Evolutionary conservation across 495 filamentous ascomycete species (phyloP), one percentile per base, ranked within the genome.

Genomic region (Aspergillus kassunensis): DNA sequence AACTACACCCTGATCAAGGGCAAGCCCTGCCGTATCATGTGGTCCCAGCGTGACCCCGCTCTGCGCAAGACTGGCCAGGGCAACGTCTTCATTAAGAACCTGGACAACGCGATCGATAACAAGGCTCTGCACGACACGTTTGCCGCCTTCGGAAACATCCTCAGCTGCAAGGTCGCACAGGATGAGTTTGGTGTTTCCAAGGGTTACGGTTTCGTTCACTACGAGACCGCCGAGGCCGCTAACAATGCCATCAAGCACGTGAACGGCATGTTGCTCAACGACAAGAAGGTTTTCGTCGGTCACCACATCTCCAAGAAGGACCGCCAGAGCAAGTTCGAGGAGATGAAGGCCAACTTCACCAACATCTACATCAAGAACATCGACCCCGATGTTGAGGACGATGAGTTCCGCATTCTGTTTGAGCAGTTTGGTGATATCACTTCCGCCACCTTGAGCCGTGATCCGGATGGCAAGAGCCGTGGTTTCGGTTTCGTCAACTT

Each of bases 271-370:
- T 73, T 99, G 65, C 76, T 99, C 64, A 97, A 97, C 74, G 93
- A 99, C 83, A 99, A 99, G 87, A 99, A 99, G 82, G 93, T 99
- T 44, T 99, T 91, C 62, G 93, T 99, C 59, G 93, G 93, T 50
- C 91, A 97, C 73, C 93, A 99, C 77, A 96, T 99, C 69, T 93
- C 93, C 60, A 96, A 97, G 87, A 99, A 99, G 82, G 93, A 99
- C 63, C 95, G 93, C 60, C 91, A 97, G 80, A 96, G 90, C 89
- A 99, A 99, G 79, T 97, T 97, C 67, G 93, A 99, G 79, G 93
- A 99, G 81, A 99, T 99, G 92, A 97, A 97, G 85, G 93, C 95
- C 70, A 97, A 99, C 81, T 99, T 95, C 80, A 99, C 93, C 76
- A 99, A 99, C 72, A 83, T 97, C 68, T 99, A 97, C 74, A 89